Evolutionary conservation across 164 flowering plant genomes (phyloP).

Genomic region (grape (Vitis vinifera)): ASM3070453v1 NC_081811.1:2828001-2828500

Average conservation of each 20-base stretch:
- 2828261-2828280: constrained; percentile 32
- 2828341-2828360: neutral
- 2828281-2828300: constrained; percentile 2
- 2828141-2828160: constrained; percentile 41
- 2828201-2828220: constrained; percentile 43
- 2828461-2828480: neutral
- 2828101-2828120: constrained; percentile 23
- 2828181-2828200: constrained; percentile 56
- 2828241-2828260: constrained; percentile 43
- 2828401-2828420: constrained; percentile 26
- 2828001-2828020: constrained; percentile 39
- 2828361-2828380: constrained; percentile 23
- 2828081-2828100: constrained; percentile 68
- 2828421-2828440: constrained; percentile 18
- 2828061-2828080: constrained; percentile 37
- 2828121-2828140: constrained; percentile 28
- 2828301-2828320: too few relatives aligned
- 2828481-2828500: neutral
- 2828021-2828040: constrained; percentile 25
- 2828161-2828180: constrained; percentile 58
- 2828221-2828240: constrained; percentile 19
- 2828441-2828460: constrained; percentile 4
- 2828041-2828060: constrained; percentile 30
- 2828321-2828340: neutral
- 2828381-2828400: constrained; percentile 21